Evolutionary conservation across 2,329 filamentous ascomycete species (phyloP).

Genomic region (Aspergillus awamori): DNA sequence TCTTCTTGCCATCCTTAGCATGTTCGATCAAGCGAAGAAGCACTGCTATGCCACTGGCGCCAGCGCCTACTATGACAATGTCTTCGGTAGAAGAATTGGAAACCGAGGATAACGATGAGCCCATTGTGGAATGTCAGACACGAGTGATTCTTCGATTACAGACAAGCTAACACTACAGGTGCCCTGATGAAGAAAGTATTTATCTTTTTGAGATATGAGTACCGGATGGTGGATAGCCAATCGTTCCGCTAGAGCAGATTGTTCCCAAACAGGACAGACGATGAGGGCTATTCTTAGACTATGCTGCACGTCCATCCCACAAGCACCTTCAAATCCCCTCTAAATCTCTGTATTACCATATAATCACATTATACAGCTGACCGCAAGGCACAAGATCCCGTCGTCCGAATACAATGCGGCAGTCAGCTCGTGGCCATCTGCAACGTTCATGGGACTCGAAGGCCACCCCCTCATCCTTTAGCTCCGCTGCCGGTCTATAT

Average conservation of each 20-base stretch:
- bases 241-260: neutral
- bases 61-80: constrained; percentile 13
- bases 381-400: neutral
- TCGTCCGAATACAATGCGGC: neutral
- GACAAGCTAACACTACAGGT: neutral
- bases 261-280: neutral
- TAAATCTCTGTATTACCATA: neutral
- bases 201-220: neutral
- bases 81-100: neutral
- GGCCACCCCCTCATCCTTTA: neutral
- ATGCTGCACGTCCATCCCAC: neutral
- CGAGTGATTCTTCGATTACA: neutral
- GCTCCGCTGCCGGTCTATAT: neutral
- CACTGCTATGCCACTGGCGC: constrained; percentile 16
- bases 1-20: neutral
- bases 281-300: neutral
- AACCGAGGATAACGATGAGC: neutral
- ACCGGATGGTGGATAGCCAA: neutral
- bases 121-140: neutral
- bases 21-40: constrained; percentile 14
- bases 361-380: neutral
- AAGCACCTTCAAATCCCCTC: neutral
- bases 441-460: neutral
- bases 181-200: neutral
- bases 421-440: neutral